Base-by-base conservation (phyloP, 139 green algal genomes). In the Dunaliella primolecta region DNA sequence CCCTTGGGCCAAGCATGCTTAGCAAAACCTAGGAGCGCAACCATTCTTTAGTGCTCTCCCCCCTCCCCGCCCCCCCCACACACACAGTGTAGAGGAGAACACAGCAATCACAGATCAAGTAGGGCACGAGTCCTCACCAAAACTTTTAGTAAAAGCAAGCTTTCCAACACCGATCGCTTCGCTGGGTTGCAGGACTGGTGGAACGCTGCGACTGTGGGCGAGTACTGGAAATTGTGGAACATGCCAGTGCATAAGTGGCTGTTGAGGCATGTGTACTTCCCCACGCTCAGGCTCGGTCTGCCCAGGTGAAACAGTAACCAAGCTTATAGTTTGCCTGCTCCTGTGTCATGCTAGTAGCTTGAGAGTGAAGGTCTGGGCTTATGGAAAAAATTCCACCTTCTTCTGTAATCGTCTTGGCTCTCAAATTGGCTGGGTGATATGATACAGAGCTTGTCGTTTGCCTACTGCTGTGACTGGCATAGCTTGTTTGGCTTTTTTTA, bases 151-250 rank as follows among this genome's bases (percentile, higher is more conserved):
- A 64, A 64, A 15, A 64, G 46, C 46, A 7, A 25, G 46, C 46
- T 7, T 64, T 25, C n/a, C n/a, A n/a, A n/a, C n/a, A n/a, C n/a
- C n/a, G n/a, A n/a, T n/a, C n/a, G n/a, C n/a, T n/a, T n/a, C n/a
- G n/a, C n/a, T n/a, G n/a, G n/a, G n/a, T n/a, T n/a, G n/a, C 87
- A 93, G 86, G 95, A 98, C 86, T 98, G 95, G 95, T 99, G 96
- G 96, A 98, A 99, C 75, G 95, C 96, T 11, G 89, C 87, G n/a
- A 96, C 93, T 0, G 84, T 98, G 31, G 95, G 93, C 33, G 94
- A 98, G 55, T 99, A 98, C 86, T 98, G 96, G 96, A 89, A 92
- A 30, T 86, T 93, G 33, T 99, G 96, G 96, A 99, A 98, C 89
- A 95, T 97, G 92, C 96, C 96, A 0, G 96, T 98, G 75, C 95